phyloP scores from a whole-genome alignment of 257 asterid species.

The Ilex aquifolium region DNA sequence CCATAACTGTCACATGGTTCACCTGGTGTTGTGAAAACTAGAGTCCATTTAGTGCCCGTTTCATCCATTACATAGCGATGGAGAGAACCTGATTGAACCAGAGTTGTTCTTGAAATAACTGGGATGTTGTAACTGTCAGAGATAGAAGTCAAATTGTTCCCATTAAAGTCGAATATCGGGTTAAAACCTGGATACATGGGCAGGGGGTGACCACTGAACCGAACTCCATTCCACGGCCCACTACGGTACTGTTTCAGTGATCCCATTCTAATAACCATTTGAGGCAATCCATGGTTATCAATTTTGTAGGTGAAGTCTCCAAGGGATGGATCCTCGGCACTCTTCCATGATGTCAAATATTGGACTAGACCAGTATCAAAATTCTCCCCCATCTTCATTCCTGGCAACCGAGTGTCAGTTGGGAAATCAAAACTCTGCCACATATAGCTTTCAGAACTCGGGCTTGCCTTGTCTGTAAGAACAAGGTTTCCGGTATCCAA shows the following conservation, averaged over 20 bases:
- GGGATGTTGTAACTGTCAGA: not conserved
- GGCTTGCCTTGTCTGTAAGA: not conserved
- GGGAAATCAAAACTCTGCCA: too few relatives aligned
- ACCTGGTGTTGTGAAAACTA: not conserved
- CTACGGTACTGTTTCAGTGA: not conserved
- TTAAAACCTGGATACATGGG: not conserved
- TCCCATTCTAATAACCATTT: slow-evolving; percentile 8
- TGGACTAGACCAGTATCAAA: slow-evolving; percentile 14
- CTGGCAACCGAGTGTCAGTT: not conserved
- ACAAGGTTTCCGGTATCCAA: slow-evolving; percentile 24
- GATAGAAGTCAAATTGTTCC: not conserved
- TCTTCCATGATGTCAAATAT: slow-evolving; percentile 27
- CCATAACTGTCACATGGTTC: not conserved
- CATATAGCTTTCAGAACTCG: not conserved
- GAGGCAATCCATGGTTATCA: slow-evolving; percentile 25
- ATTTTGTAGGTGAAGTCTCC: slow-evolving; percentile 19
- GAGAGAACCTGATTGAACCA: not conserved
- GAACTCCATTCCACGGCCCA: not conserved
- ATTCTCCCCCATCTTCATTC: slow-evolving; percentile 24
- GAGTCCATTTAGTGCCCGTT: not conserved
- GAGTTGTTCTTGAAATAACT: not conserved
- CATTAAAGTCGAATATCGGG: not conserved
- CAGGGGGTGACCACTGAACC: not conserved
- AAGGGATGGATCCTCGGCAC: slow-evolving; percentile 28
- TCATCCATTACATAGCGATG: not conserved